phyloP scores from a whole-genome alignment of 345 rosid genomes.

The Populus pruinosa region DNA sequence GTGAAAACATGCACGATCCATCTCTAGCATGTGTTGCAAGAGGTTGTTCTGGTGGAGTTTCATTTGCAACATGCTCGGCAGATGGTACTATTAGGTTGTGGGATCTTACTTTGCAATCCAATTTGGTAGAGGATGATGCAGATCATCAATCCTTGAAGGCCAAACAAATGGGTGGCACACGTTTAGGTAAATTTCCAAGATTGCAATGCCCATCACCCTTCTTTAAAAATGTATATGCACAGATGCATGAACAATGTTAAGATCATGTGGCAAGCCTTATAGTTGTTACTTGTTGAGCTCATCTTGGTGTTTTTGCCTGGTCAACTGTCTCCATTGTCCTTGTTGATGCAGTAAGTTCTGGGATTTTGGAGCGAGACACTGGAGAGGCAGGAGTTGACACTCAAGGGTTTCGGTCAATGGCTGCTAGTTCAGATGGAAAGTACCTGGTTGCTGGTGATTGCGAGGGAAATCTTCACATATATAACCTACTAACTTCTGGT shows the following conservation, averaged over 20 bases:
- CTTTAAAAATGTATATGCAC: background rate
- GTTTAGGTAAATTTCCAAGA: conserved; percentile 43
- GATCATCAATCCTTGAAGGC: conserved; percentile 24
- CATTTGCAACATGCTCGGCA: conserved; percentile 83
- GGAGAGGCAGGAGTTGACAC: conserved; percentile 45
- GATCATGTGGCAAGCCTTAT: background rate
- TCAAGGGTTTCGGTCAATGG: conserved; percentile 67
- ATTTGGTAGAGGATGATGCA: conserved; percentile 29
- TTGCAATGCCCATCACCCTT: conserved; percentile 4
- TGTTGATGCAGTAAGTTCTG: conserved; percentile 52
- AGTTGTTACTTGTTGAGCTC: background rate
- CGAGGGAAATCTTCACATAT: conserved; percentile 81
- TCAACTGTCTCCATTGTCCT: conserved; percentile 4
- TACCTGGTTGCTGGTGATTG: conserved; percentile 80
- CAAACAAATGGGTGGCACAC: conserved; percentile 32
- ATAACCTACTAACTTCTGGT: conserved; percentile 58
- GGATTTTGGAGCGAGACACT: conserved; percentile 64
- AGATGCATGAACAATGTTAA: background rate
- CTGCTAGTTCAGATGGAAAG: conserved; percentile 71
- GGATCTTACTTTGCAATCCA: conserved; percentile 62
- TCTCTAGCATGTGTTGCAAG: conserved; percentile 66
- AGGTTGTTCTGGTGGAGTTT: conserved; percentile 78
- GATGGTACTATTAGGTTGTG: conserved; percentile 83
- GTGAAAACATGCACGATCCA: conserved; percentile 73
- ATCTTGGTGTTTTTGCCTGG: conserved; percentile 9